These are phyloP conservation scores for Hebeloma cylindrosporum DNA, from an alignment of 768 basidiomycete species.

Conservation along the genomic window DNA sequence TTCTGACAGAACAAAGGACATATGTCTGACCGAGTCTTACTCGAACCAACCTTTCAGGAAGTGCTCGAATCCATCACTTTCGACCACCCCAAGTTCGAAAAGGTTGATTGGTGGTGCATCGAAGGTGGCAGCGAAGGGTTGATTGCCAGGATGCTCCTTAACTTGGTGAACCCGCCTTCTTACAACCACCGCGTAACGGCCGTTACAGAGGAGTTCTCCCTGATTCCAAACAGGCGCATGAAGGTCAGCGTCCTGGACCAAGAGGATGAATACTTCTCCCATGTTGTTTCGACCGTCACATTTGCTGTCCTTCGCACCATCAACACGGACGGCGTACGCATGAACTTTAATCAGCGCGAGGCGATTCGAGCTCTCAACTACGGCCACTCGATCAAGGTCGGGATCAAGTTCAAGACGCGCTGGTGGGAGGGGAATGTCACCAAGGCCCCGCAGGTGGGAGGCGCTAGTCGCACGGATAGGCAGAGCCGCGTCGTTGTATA, in stretches of 20 bases:
- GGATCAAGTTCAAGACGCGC: conserved; percentile 17
- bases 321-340: conserved; percentile 6
- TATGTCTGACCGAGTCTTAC: background rate
- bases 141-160: conserved; percentile 5
- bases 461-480: conserved; percentile 16
- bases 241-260: conserved; percentile 11
- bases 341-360: conserved; percentile 14
- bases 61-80: conserved; percentile 15
- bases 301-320: conserved; percentile 13
- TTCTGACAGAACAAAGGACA: background rate
- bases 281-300: conserved; percentile 17
- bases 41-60: conserved; percentile 7
- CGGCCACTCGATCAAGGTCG: conserved; percentile 15
- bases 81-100: conserved; percentile 12
- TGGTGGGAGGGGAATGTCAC: conserved; percentile 16
- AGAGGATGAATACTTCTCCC: conserved; percentile 10
- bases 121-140: conserved; percentile 15
- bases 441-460: conserved; percentile 6
- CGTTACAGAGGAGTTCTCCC: background rate
- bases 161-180: conserved; percentile 1
- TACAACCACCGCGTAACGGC: conserved; percentile 12
- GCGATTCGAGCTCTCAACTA: conserved; percentile 16
- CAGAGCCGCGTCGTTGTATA: conserved; percentile 16
- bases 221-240: conserved; percentile 1
- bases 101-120: conserved; percentile 17